phyloP scores from a whole-genome alignment of 495 filamentous ascomycete species.

The Penicillium bovifimosum region DNA sequence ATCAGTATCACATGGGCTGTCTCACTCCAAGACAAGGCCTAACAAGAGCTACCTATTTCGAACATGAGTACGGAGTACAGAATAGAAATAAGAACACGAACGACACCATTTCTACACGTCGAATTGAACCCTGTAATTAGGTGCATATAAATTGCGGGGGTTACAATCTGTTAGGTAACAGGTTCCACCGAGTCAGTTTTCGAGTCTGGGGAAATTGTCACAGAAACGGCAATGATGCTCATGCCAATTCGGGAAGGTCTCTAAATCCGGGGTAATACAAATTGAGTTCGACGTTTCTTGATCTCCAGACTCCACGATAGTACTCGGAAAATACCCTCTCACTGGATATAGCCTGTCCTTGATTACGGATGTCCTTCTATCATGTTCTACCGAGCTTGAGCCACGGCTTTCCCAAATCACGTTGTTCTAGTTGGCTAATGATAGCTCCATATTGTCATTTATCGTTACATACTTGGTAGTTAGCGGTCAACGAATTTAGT shows the following conservation, averaged over 20 bases:
- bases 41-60: not conserved
- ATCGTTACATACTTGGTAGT: not conserved
- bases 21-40: constrained; percentile 1
- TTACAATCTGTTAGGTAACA: constrained; percentile 31
- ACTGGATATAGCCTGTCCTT: not conserved
- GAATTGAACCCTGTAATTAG: not conserved
- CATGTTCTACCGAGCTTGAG: not conserved
- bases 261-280: not conserved
- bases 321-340: too few species aligned
- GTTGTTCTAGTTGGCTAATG: not conserved
- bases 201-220: constrained; percentile 23
- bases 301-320: too few species aligned
- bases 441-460: not conserved
- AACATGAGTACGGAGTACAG: too few species aligned
- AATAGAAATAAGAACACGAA: not conserved
- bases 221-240: not conserved
- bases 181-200: constrained; percentile 25
- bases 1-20: not conserved
- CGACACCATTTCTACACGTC: not conserved
- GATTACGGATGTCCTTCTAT: not conserved
- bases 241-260: not conserved
- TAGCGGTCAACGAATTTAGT: not conserved
- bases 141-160: constrained; percentile 26
- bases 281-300: not conserved
- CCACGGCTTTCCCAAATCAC: not conserved